Base-by-base conservation (phyloP, 2,329 filamentous ascomycete genomes). In the Fusarium sp. region DNA sequence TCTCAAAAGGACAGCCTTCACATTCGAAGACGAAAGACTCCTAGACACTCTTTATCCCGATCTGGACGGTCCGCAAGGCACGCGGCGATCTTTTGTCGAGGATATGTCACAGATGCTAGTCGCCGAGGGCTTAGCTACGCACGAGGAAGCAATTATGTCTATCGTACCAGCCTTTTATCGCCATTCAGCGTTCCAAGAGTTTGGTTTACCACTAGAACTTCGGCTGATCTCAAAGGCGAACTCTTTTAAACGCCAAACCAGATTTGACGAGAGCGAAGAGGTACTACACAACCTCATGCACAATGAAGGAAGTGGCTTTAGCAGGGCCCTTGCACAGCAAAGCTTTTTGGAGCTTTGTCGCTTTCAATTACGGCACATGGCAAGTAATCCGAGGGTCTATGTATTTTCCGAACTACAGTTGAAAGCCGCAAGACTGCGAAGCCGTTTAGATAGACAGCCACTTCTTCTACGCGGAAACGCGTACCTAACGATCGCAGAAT, bases 391-490 rank as follows among this genome's bases (percentile, higher is more conserved):
- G 10, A n/a, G 18, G 2, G 34, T 38, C 10, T 38, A 38, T 38
- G 1, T 10, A 4, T 38, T n/a, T 2, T 38, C 34, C 1, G 34
- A 38, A 12, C 34, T 38, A n/a, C 3, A 38, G 18, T n/a, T n/a
- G 18, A 38, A 38, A n/a, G 34, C 3, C 10, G 6, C 18, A n/a
- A 38, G 34, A 4, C 6, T 38, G 10, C 18, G 4, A 38, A 38
- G 34, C 7, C 18, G 34, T 10, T n/a, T 38, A n/a, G 10, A n/a
- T 2, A 38, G 2, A 2, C 18, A 38, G 10, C 18, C 34, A n/a
- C 2, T n/a, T n/a, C 3, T 4, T 3, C 3, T n/a, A 2, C 34
- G 34, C 34, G 7, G 34, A 12, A 38, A 3, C 10, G 3, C 18
- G 1, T 38, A 38, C 10, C 18, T n/a, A 4, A 7, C 5, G 10